phyloP scores from a whole-genome alignment of 1,139 yeast genomes.

The Kodamaea anthophila region DNA sequence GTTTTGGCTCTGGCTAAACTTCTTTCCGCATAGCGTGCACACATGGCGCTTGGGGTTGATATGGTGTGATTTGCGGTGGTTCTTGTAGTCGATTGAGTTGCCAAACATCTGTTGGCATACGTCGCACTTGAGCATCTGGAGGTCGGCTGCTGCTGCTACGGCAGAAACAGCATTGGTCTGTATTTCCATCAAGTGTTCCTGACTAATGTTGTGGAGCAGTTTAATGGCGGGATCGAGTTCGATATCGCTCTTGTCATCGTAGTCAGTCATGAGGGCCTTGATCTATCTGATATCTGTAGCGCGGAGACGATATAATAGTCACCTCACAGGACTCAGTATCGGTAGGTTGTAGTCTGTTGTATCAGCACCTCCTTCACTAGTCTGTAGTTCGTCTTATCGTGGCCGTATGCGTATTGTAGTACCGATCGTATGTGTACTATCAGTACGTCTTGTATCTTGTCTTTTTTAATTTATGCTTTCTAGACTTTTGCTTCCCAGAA shows the following conservation, averaged over 20 bases:
- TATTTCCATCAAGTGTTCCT: slow-evolving; percentile 3
- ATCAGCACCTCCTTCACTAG: too few relatives aligned
- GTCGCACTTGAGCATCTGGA: slow-evolving; percentile 5
- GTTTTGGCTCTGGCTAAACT: slow-evolving; percentile 12
- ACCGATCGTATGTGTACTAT: too few relatives aligned
- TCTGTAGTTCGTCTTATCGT: too few relatives aligned
- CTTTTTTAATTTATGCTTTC: too few relatives aligned
- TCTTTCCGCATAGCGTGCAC: slow-evolving; percentile 11
- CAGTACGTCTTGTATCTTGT: too few relatives aligned
- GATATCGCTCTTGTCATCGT: slow-evolving; percentile 4
- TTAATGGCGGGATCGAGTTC: slow-evolving; percentile 7
- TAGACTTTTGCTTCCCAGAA: too few relatives aligned
- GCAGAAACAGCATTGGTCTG: slow-evolving; percentile 6
- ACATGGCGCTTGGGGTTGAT: slow-evolving; percentile 10
- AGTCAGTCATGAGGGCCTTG: too few relatives aligned
- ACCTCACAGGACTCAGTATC: too few relatives aligned
- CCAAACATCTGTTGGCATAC: slow-evolving; percentile 9
- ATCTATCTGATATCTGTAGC: too few relatives aligned
- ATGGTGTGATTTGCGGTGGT: slow-evolving; percentile 10
- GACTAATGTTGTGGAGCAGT: slow-evolving; percentile 4
- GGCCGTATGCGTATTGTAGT: too few relatives aligned
- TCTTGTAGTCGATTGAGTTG: slow-evolving; percentile 9
- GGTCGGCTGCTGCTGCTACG: slow-evolving; percentile 5
- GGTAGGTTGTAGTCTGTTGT: too few relatives aligned
- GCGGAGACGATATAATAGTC: too few relatives aligned